These are phyloP conservation scores for Lippia alba DNA, from an alignment of 305 asterid species.

Conservation along the genomic window DNA sequence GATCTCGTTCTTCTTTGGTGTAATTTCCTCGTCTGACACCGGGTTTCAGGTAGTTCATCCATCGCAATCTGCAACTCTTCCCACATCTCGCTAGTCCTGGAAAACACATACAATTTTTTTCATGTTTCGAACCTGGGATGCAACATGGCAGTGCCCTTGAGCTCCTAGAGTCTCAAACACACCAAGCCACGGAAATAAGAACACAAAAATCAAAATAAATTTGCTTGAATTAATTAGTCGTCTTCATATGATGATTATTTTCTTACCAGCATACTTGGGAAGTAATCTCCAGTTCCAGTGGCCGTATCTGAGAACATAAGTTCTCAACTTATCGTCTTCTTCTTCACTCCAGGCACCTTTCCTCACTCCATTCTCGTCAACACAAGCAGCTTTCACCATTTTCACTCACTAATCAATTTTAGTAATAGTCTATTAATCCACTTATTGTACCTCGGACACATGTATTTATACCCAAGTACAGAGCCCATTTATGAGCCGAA, in stretches of 20 bases:
- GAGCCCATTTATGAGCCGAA: not conserved
- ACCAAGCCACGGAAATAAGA: too few relatives aligned
- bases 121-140: too few relatives aligned
- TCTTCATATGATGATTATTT: too few relatives aligned
- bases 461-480: not conserved
- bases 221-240: too few relatives aligned
- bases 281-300: conserved; percentile 50
- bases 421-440: too few relatives aligned
- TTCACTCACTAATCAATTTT: not conserved
- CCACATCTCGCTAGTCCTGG: conserved; percentile 68
- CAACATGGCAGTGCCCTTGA: too few relatives aligned
- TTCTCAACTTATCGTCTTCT: conserved; percentile 45
- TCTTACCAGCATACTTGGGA: conserved; percentile 45
- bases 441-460: too few relatives aligned
- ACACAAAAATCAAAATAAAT: too few relatives aligned
- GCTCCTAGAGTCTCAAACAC: too few relatives aligned
- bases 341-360: conserved; percentile 51
- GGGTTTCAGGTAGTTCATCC: conserved; percentile 64
- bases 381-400: conserved; percentile 8
- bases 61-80: conserved; percentile 64
- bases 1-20: conserved; percentile 47
- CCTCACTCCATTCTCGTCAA: conserved; percentile 39
- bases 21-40: conserved; percentile 48
- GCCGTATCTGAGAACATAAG: conserved; percentile 41
- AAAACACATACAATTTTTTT: not conserved